Percentiles rank a stretch among this genome's conserved stretches.
These are phyloP conservation scores for Shiraia sp. DNA, from an alignment of 2,329 filamentous ascomycete species.

Conservation along the genomic window DNA sequence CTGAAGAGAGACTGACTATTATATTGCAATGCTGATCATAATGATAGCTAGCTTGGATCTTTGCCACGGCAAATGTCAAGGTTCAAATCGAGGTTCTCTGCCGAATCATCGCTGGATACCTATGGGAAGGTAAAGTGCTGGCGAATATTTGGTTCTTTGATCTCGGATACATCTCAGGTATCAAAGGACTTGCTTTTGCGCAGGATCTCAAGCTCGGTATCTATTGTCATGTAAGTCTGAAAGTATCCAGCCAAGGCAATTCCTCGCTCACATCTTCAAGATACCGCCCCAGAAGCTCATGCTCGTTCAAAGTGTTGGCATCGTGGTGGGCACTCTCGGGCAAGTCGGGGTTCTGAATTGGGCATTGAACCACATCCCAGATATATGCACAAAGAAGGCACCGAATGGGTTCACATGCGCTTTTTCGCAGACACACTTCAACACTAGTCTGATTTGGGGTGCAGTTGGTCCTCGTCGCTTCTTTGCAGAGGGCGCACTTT, in stretches of 20 bases:
- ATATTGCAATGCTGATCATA: too few relatives aligned
- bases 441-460: slow-evolving; percentile 70
- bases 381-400: slow-evolving; percentile 46
- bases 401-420: slow-evolving; percentile 62
- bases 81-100: slow-evolving; percentile 68
- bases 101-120: slow-evolving; percentile 66
- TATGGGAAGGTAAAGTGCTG: slow-evolving; percentile 70
- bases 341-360: slow-evolving; percentile 54
- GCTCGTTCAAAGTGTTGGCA: slow-evolving; percentile 55
- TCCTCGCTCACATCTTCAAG: slow-evolving; percentile 51
- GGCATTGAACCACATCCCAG: slow-evolving; percentile 51
- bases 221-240: too few relatives aligned
- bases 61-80: slow-evolving; percentile 66
- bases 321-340: slow-evolving; percentile 37
- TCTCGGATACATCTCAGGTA: slow-evolving; percentile 27
- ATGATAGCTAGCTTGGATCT: too few relatives aligned
- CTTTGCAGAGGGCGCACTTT: slow-evolving; percentile 66
- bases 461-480: slow-evolving; percentile 66
- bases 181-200: slow-evolving; percentile 18
- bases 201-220: slow-evolving; percentile 27
- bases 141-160: slow-evolving; percentile 62
- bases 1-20: too few relatives aligned
- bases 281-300: slow-evolving; percentile 57
- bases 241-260: too few relatives aligned
- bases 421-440: slow-evolving; percentile 66